Evolutionary conservation across 148 eudicot species (phyloP).

Genomic region (Fagopyrum tataricum): DNA sequence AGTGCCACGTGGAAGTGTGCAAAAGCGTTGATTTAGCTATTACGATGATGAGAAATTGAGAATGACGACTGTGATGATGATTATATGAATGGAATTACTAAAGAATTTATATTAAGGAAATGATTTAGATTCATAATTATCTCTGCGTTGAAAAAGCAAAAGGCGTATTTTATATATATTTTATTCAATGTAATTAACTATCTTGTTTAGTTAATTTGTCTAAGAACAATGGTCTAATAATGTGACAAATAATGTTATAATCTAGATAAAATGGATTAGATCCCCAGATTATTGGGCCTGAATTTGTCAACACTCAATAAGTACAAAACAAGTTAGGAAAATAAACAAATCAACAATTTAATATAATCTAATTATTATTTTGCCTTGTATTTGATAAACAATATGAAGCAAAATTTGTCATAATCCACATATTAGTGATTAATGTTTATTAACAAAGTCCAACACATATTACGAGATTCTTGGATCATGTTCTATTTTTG

Average conservation of each 20-base stretch:
- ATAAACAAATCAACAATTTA: background rate
- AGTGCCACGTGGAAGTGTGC: conserved; percentile 38
- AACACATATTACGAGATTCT: conserved; percentile 10
- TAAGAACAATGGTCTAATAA: background rate
- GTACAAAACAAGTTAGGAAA: background rate
- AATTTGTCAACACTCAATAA: background rate
- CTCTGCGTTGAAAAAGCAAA: no score
- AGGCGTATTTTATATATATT: no score
- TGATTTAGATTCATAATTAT: background rate
- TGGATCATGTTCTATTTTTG: conserved; percentile 17
- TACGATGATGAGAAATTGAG: background rate
- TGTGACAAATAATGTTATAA: background rate
- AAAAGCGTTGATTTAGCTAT: conserved; percentile 20
- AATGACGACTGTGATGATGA: conserved; percentile 5
- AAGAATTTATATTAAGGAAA: background rate
- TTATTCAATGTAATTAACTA: no score
- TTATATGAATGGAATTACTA: background rate
- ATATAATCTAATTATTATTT: background rate
- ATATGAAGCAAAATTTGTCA: background rate
- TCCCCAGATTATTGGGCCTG: background rate
- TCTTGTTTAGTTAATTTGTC: background rate
- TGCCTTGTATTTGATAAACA: background rate
- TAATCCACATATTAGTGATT: background rate
- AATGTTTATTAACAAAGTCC: background rate
- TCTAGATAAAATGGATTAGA: background rate